These are phyloP conservation scores for Suhomyces maxii DNA, from an alignment of 1,139 yeast species.

Conservation along the genomic window DNA sequence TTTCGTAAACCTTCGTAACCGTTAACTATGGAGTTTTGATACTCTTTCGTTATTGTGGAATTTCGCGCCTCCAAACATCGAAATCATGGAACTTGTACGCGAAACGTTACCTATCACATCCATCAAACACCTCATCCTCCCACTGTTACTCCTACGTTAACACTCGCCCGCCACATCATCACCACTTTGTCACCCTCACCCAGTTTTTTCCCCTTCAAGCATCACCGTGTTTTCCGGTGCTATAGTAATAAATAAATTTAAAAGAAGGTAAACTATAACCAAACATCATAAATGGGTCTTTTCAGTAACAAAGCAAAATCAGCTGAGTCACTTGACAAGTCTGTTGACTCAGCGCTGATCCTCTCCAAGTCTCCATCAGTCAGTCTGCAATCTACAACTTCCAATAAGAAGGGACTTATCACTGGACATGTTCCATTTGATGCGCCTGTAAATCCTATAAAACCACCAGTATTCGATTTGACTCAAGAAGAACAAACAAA, in stretches of 20 bases:
- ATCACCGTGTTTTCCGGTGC: too few relatives aligned
- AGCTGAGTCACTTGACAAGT: slow-evolving; percentile 2
- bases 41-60: too few relatives aligned
- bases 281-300: slow-evolving; percentile 3
- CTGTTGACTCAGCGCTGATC: slow-evolving; percentile 6
- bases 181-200: too few relatives aligned
- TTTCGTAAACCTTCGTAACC: neutral
- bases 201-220: too few relatives aligned
- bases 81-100: too few relatives aligned
- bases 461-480: slow-evolving; percentile 31
- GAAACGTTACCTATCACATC: too few relatives aligned
- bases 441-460: slow-evolving; percentile 37
- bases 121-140: too few relatives aligned
- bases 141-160: too few relatives aligned
- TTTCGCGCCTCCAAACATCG: too few relatives aligned
- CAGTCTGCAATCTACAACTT: slow-evolving; percentile 3
- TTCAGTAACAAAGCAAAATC: slow-evolving; percentile 7
- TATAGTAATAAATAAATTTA: too few relatives aligned
- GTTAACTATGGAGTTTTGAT: too few relatives aligned
- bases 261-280: neutral
- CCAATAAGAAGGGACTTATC: slow-evolving; percentile 19
- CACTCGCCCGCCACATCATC: too few relatives aligned
- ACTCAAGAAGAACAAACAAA: slow-evolving; percentile 53
- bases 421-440: slow-evolving; percentile 45
- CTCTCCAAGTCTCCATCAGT: slow-evolving; percentile 9